Conservation (phyloP, 208 protist species). For the Vickermania ingenoplastis region DNA sequence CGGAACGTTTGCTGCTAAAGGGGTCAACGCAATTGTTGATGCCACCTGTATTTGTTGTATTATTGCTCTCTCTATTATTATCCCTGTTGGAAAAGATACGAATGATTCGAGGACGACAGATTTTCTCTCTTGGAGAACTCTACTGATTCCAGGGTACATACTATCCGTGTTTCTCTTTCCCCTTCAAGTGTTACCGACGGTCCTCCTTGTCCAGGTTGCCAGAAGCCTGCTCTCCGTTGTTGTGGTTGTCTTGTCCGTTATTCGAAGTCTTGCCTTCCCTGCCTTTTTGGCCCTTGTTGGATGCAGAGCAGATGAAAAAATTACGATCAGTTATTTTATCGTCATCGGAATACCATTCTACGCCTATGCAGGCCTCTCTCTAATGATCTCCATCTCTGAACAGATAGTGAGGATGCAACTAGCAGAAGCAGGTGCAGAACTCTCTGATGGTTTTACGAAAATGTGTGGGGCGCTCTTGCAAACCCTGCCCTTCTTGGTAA, state of each 20-base stretch:
- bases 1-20: constrained; percentile 2
- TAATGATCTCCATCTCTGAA: constrained; percentile 15
- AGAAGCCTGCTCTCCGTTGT: constrained; percentile 17
- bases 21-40: constrained; percentile 4
- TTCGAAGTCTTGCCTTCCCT: constrained; percentile 18
- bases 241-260: constrained; percentile 19
- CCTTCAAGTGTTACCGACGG: background rate
- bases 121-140: constrained; percentile 49
- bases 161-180: constrained; percentile 21
- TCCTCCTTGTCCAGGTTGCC: background rate
- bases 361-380: constrained; percentile 17
- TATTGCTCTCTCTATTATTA: constrained; percentile 39
- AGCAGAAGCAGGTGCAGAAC: constrained; percentile 12
- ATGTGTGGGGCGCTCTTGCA: constrained; percentile 4
- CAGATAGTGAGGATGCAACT: constrained; percentile 11
- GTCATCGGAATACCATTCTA: constrained; percentile 49
- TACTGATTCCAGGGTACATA: constrained; percentile 56
- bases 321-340: constrained; percentile 62
- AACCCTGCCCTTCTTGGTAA: too few relatives aligned
- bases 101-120: constrained; percentile 37
- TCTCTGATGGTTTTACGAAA: constrained; percentile 6
- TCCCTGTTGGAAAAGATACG: constrained; percentile 54
- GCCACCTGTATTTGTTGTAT: constrained; percentile 7
- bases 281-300: constrained; percentile 51
- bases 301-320: constrained; percentile 52